Evolutionary conservation across 2,329 filamentous ascomycete genomes (phyloP).

Genomic region (Trichoderma oligosporum): DNA sequence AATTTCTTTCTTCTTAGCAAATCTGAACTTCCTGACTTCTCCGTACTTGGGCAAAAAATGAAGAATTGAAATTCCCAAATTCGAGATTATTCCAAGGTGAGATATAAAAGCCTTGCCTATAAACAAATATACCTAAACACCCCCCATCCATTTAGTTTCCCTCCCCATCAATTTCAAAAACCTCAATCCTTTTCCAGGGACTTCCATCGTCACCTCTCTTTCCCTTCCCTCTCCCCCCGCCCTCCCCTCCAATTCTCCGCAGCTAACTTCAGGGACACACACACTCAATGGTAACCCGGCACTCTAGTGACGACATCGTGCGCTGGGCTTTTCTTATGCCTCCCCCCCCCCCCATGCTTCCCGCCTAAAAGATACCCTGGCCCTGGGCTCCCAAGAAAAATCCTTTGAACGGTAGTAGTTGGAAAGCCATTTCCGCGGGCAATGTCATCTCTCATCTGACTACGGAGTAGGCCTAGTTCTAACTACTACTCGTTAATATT

Average conservation of each 20-base stretch:
- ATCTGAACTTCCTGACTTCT: no score
- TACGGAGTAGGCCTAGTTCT: no score
- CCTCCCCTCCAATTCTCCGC: not conserved
- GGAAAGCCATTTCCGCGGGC: not conserved
- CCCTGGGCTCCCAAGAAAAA: not conserved
- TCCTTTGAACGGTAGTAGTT: not conserved
- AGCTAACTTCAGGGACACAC: constrained; percentile 5
- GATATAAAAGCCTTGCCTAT: no score
- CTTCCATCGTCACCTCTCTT: not conserved
- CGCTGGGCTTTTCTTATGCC: not conserved
- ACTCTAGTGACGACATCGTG: constrained; percentile 15
- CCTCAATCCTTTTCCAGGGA: not conserved
- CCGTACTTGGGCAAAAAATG: no score
- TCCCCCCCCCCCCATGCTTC: not conserved
- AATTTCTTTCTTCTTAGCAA: no score
- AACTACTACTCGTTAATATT: no score
- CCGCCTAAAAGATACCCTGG: constrained; percentile 6
- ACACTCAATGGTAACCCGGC: not conserved
- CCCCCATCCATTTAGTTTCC: not conserved
- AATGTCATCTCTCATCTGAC: constrained; percentile 1
- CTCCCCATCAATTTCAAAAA: not conserved
- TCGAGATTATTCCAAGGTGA: no score
- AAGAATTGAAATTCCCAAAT: no score
- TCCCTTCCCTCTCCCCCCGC: not conserved
- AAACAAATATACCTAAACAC: not conserved